These are phyloP conservation scores for Galerina marginata DNA, from an alignment of 768 basidiomycete genomes.

Conservation along the genomic window DNA sequence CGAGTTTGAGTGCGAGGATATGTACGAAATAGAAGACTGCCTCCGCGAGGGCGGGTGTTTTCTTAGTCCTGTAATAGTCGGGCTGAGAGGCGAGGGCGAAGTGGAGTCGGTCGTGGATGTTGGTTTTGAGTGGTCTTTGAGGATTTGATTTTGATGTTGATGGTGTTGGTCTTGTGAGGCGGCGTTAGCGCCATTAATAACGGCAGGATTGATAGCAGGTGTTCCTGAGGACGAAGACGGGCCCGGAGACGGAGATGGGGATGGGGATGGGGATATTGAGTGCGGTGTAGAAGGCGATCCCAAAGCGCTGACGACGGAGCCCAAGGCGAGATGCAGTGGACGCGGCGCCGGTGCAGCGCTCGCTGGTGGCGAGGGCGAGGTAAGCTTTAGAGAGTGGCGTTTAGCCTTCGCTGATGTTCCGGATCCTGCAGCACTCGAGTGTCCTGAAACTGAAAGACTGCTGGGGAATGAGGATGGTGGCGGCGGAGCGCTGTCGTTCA, in stretches of 20 bases:
- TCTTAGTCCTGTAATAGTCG: slow-evolving; percentile 12
- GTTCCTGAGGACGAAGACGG: neutral
- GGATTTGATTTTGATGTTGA: too few species aligned
- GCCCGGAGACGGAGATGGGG: slow-evolving; percentile 7
- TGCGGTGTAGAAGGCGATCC: slow-evolving; percentile 16
- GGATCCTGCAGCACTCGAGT: too few species aligned
- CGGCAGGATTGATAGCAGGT: neutral
- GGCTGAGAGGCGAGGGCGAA: slow-evolving; percentile 10
- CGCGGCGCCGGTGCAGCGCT: slow-evolving; percentile 38
- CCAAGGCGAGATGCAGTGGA: slow-evolving; percentile 52
- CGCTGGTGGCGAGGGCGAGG: too few species aligned
- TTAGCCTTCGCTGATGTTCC: too few species aligned
- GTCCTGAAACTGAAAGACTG: too few species aligned
- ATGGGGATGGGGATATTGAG: slow-evolving; percentile 7
- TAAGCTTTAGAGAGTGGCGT: too few species aligned
- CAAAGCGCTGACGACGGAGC: slow-evolving; percentile 29
- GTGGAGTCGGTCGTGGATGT: too few species aligned
- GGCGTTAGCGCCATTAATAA: too few species aligned
- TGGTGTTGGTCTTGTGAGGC: too few species aligned
- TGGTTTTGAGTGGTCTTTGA: too few species aligned
- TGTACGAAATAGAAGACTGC: slow-evolving; percentile 63
- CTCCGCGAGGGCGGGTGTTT: slow-evolving; percentile 37
- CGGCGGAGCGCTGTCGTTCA: too few species aligned
- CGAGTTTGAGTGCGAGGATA: slow-evolving; percentile 35
- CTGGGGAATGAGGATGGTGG: too few species aligned